A percentile compares a stretch with the other conserved stretches of the same genome.
These are phyloP conservation scores for Pseudopyricularia cyperi DNA, from an alignment of 2,329 filamentous ascomycete genomes.

Conservation along the genomic window DNA sequence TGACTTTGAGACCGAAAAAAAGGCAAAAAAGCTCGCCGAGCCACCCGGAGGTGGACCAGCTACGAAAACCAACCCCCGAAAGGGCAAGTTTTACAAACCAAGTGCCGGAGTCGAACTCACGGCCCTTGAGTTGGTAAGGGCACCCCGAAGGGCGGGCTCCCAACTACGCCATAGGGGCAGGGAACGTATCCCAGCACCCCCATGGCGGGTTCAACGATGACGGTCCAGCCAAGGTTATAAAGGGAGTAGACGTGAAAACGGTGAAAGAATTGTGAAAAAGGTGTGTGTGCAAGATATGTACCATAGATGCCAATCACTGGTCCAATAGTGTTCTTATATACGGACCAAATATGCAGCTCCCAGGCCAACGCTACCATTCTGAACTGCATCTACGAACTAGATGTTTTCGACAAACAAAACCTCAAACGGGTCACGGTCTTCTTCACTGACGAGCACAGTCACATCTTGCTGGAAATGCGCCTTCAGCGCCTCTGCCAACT, in stretches of 20 bases:
- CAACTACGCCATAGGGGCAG: neutral
- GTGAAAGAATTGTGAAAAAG: no score
- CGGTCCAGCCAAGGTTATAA: no score
- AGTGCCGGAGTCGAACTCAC: neutral
- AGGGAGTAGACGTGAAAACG: no score
- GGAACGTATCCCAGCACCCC: neutral
- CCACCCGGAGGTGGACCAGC: no score
- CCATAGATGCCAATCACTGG: no score
- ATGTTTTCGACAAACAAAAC: slow-evolving; percentile 41
- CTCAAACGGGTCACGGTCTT: slow-evolving; percentile 79
- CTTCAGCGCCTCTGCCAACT: slow-evolving; percentile 46
- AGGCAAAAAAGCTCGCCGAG: neutral
- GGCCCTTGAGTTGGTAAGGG: neutral
- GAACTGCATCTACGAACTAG: neutral
- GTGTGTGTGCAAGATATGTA: no score
- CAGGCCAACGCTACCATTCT: no score
- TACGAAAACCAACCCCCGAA: no score
- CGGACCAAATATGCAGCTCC: no score
- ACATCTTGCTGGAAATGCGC: slow-evolving; percentile 26
- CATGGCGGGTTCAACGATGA: neutral
- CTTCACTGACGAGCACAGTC: slow-evolving; percentile 61
- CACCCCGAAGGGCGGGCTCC: neutral
- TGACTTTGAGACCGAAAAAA: neutral
- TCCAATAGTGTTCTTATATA: no score
- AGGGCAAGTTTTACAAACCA: neutral